phyloP scores from a whole-genome alignment of 2,329 filamentous ascomycete genomes.

The Apiospora saccharicola region DNA sequence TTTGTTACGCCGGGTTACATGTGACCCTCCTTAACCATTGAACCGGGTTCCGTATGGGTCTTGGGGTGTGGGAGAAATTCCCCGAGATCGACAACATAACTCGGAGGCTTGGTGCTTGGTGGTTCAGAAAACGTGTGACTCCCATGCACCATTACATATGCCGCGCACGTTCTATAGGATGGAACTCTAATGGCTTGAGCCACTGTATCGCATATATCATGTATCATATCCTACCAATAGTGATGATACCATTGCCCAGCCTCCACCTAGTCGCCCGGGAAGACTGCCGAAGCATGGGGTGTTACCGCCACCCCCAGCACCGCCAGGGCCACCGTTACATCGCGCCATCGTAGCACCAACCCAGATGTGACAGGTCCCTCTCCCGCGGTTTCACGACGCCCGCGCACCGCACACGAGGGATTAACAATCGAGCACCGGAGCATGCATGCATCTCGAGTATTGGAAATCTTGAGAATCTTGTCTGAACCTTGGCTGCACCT shows the following conservation, averaged over 20 bases:
- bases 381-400: background rate
- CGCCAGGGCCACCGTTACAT: background rate
- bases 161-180: background rate
- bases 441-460: background rate
- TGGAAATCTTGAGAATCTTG: slow-evolving; percentile 15
- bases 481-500: background rate
- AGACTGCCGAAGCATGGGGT: background rate
- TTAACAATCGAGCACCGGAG: background rate
- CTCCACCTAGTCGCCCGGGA: background rate
- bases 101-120: background rate
- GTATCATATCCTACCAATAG: background rate
- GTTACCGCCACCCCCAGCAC: background rate
- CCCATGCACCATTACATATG: background rate
- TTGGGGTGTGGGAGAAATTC: too few species aligned
- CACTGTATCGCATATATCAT: background rate
- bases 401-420: background rate
- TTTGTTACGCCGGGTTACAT: background rate
- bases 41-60: background rate
- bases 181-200: background rate
- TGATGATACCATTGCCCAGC: background rate
- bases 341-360: background rate
- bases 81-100: background rate
- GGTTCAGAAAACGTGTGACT: background rate
- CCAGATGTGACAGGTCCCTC: background rate
- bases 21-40: background rate